Base-by-base conservation (phyloP, 257 asterid species). In the Vinca minor region DNA sequence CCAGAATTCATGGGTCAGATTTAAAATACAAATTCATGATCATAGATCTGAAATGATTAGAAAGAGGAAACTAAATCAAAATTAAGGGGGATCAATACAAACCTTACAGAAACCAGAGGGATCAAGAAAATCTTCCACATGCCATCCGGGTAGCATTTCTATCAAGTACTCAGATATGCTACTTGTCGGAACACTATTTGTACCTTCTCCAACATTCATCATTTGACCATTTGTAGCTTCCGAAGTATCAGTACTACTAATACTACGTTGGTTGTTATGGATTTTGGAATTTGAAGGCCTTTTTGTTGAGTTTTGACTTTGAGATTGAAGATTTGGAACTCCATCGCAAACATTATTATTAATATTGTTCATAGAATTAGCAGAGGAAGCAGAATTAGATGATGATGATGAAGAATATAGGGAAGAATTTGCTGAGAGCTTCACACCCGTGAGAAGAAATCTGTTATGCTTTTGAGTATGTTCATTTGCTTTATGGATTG, bases 141-240 rank as follows among this genome's bases (percentile, higher is more conserved):
- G 96, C 96, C 96, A 92, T 2, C 96, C 95, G 0, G 98, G 98
- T 14, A 89, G 50, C 69, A 61, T 89, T 62, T 87, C 94, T n/a
- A n/a, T n/a, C 69, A 93, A 68, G 65, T 89, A 89, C 69, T 92
- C 98, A 0, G 98, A 86, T 65, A 90, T 82, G 77, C 87, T 84
- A 48, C 90, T 90, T 0, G 87, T 74, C 0, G 74, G 69, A 36
- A 9, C 59, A 36, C 7, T 34, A 34, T n/a, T n/a, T n/a, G n/a
- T n/a, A n/a, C n/a, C n/a, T n/a, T n/a, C n/a, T n/a, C n/a, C n/a
- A n/a, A n/a, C n/a, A n/a, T n/a, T n/a, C n/a, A n/a, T n/a, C n/a
- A n/a, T n/a, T 45, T 73, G 76, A 26, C 29, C 63, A 34, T 48
- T 68, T 54, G n/a, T 62, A 7, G 71, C 23, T 56, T 77, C 76